Evolutionary conservation across 352 stramenopile genomes (phyloP).

Genomic region (Pythium folliculosum): DNA sequence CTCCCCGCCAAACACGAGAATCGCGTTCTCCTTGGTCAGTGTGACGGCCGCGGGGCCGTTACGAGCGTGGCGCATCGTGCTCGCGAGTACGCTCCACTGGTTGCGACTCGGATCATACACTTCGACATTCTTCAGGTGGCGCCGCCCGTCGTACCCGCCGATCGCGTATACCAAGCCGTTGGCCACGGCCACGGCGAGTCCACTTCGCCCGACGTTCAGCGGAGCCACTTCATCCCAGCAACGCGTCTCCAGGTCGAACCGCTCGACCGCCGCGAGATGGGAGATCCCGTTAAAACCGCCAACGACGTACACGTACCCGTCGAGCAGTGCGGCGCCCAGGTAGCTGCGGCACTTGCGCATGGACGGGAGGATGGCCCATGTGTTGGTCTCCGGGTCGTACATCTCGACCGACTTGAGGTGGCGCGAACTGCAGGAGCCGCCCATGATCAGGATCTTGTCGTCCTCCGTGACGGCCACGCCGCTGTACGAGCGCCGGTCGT

Average conservation of each 20-base stretch:
- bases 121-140: constrained; percentile 69
- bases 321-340: constrained; percentile 47
- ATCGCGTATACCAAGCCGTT: constrained; percentile 62
- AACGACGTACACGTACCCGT: constrained; percentile 60
- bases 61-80: constrained; percentile 56
- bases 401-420: constrained; percentile 62
- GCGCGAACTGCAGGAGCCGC: constrained; percentile 55
- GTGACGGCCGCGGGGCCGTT: constrained; percentile 64
- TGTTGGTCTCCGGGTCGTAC: constrained; percentile 56
- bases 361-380: constrained; percentile 47
- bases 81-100: constrained; percentile 41
- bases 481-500: constrained; percentile 61
- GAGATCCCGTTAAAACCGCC: constrained; percentile 74
- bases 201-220: constrained; percentile 54
- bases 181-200: constrained; percentile 51
- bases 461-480: constrained; percentile 50
- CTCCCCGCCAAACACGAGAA: constrained; percentile 71
- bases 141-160: constrained; percentile 64
- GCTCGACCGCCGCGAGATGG: constrained; percentile 57
- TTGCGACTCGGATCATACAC: constrained; percentile 53
- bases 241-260: constrained; percentile 46
- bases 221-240: constrained; percentile 58
- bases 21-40: constrained; percentile 44
- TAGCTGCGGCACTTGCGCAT: constrained; percentile 71
- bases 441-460: constrained; percentile 61